Base-by-base conservation (phyloP, 202 grass and related monocot species). In the Panicum hallii region DNA sequence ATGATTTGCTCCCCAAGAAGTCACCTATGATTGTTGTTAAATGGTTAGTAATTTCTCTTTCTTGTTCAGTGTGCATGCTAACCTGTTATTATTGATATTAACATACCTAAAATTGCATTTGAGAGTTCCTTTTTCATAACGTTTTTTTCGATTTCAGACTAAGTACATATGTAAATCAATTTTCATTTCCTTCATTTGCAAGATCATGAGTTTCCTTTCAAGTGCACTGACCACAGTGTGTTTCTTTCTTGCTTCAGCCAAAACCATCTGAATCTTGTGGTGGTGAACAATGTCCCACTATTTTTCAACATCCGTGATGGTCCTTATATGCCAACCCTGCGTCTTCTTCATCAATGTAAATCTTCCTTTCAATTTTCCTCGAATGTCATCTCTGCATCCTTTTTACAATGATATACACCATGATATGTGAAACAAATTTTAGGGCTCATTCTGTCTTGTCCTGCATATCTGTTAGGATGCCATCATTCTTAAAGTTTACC, bases 241-340 rank as follows among this genome's bases (percentile, higher is more conserved):
- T 79, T 72, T 78, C 28, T 87, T 67, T 78, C 43, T 68, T 73
- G 75, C 46, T 89, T 1, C 88, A 99, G 97, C 88, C 97, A 99
- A 92, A 99, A 99, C 72, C 93, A 99, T 93, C 87, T 99, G n/a
- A 99, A 99, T 90, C 89, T 99, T 85, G 93, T 99, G 46, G 91
- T 99, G 84, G 91, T 99, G 76, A 99, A 96, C 82, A 99, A 94
- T 82, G 93, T 99, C 16, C 97, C 96, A 6, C 90, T 96, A 5
- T 96, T 99, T 72, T 99, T 99, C 86, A 99, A 99, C 67, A 88
- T 99, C 65, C 93, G 91, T 32, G 97, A 99, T 83, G 97, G 93
- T 49, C 93, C 97, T 71, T 96, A 99, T 85, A 99, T 99, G 97
- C 97, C 97, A 88, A 92, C 97, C 57, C 69, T 99, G 90, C 85